phyloP scores from a whole-genome alignment of 176 grass and related monocot species.

The Panicum miliaceum region DNA sequence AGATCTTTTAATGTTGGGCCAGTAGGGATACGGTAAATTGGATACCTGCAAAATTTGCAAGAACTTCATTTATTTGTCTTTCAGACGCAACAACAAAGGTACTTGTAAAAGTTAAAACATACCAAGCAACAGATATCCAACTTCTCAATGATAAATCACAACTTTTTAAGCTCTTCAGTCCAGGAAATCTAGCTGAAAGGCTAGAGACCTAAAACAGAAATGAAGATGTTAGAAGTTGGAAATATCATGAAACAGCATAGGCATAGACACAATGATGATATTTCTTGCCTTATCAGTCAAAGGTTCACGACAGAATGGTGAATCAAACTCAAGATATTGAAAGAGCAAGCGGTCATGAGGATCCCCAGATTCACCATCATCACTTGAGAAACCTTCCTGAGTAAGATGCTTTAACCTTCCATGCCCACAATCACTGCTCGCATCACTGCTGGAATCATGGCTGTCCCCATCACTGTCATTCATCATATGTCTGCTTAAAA shows the following conservation, averaged over 20 bases:
- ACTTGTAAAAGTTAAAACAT: not conserved
- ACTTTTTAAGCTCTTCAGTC: constrained; percentile 50
- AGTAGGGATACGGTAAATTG: constrained; percentile 64
- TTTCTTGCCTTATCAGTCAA: constrained; percentile 56
- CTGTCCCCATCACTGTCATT: constrained; percentile 46
- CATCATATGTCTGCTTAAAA: constrained; percentile 43
- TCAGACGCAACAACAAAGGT: not conserved
- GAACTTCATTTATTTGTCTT: not conserved
- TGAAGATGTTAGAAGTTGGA: constrained; percentile 19
- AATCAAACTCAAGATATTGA: constrained; percentile 56
- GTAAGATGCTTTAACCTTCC: constrained; percentile 39
- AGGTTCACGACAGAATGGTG: constrained; percentile 60
- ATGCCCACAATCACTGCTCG: constrained; percentile 50
- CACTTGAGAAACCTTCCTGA: constrained; percentile 50
- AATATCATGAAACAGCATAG: not conserved
- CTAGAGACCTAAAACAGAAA: constrained; percentile 43
- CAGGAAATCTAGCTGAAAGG: constrained; percentile 51
- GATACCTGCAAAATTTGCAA: constrained; percentile 50
- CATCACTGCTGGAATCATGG: constrained; percentile 59
- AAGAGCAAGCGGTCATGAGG: constrained; percentile 48
- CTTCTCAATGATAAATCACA: constrained; percentile 53
- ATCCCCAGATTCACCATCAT: constrained; percentile 54
- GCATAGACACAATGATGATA: not conserved
- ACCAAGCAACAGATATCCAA: constrained; percentile 67
- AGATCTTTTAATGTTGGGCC: constrained; percentile 58